Evolutionary conservation across 768 basidiomycete species (phyloP), one percentile per base, ranked within the genome.

Genomic region (Saitozyma podzolica): DNA sequence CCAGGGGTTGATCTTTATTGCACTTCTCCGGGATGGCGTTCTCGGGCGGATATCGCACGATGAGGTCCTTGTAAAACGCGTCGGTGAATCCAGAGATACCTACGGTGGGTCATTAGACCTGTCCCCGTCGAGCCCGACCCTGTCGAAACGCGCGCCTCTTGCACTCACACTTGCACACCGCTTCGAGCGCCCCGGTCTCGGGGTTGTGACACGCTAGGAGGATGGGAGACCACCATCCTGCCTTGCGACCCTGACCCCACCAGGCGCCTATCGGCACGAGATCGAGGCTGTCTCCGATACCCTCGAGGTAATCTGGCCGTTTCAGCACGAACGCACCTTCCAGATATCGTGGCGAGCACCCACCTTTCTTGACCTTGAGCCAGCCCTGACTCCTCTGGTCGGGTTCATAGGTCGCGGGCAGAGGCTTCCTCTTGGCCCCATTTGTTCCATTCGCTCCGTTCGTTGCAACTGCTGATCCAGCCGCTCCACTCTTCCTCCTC

Each of bases 221-320:
- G 68, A 95, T 85, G 1, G 92, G 92, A 66, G 88, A 90, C 90
- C 91, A 96, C 93, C 92, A 95, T 52, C 85, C 84, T 14, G 87
- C 88, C 80, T 95, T 96, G 42, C 92, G 82, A 40, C 93, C 93
- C 74, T 87, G 89, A 52, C 92, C 92, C 80, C 92, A 86, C 90
- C 91, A 94, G 50, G 90, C 92, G 8, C 82, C 82, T 57, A 84
- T 80, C 0, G 83, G 82, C 2, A 83, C 81, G 6, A 83, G 76
- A 61, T 83, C 83, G 40, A 83, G 70, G 86, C 84, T 66, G 74
- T 92, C 89, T n/a, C 88, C 88, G 43, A 91, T 78, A 3, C 87
- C 88, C 37, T 84, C 84, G 19, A 93, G 87, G 75, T 94, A 96
- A 76, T 95, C 93, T 76, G 42, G 19, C 10, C 14, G 13, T 9